phyloP scores from a whole-genome alignment of 2,329 filamentous ascomycete species.

The Fusarium sp. region DNA sequence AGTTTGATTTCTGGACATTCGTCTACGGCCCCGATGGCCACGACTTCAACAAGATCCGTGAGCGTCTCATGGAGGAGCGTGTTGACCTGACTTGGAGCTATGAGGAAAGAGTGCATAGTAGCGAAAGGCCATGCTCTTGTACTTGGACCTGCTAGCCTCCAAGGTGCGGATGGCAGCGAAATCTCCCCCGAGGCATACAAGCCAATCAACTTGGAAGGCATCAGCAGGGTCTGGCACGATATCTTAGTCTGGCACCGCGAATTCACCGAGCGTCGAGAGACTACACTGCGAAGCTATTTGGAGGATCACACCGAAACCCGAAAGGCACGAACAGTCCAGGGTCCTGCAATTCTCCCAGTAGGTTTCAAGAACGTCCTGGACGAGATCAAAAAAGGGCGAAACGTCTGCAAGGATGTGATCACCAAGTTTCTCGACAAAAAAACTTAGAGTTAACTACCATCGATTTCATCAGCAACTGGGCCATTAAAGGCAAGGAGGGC shows the following conservation, averaged over 20 bases:
- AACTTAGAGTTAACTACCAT: too few relatives aligned
- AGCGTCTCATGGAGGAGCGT: not conserved
- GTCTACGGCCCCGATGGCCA: not conserved
- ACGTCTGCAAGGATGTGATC: not conserved
- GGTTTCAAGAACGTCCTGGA: not conserved
- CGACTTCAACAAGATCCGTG: not conserved
- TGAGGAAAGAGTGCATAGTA: too few relatives aligned
- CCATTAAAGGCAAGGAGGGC: not conserved
- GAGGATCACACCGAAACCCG: not conserved
- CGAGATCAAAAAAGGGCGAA: not conserved
- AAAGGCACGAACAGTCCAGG: not conserved
- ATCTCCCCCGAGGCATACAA: too few relatives aligned
- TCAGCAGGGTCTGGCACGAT: not conserved
- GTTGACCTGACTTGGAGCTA: not conserved
- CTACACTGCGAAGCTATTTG: not conserved
- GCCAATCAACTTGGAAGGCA: not conserved
- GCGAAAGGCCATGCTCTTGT: too few relatives aligned
- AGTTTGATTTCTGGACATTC: not conserved
- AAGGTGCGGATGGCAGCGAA: not conserved
- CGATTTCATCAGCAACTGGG: not conserved
- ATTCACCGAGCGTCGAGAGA: not conserved
- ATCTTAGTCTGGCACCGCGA: not conserved
- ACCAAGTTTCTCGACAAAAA: not conserved
- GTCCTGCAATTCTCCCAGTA: not conserved
- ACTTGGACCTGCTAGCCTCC: too few relatives aligned